These are phyloP conservation scores for Neofusicoccum kwambonambiense DNA, from an alignment of 2,329 filamentous ascomycete genomes.

Conservation along the genomic window DNA sequence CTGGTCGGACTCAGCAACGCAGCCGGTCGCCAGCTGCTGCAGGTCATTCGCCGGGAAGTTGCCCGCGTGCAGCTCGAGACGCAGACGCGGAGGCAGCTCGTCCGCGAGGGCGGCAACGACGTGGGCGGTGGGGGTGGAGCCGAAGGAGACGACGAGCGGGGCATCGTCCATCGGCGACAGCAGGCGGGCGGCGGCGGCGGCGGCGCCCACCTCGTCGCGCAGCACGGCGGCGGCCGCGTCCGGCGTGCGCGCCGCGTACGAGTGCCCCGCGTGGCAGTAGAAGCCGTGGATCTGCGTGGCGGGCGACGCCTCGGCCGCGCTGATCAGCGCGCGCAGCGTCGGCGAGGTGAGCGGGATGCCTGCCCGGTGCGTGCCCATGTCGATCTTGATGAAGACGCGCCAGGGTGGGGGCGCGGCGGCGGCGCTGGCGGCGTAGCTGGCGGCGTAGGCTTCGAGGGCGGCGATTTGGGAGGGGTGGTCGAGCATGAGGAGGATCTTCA, in stretches of 20 bases:
- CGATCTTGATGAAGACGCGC: constrained; percentile 17
- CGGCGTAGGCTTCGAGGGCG: constrained; percentile 4
- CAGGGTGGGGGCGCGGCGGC: neutral
- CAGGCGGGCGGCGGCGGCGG: neutral
- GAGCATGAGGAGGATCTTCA: constrained; percentile 17
- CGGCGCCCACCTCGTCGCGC: constrained; percentile 9
- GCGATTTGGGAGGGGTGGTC: constrained; percentile 15
- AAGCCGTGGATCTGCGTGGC: constrained; percentile 16
- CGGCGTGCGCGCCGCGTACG: neutral
- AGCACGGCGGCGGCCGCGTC: neutral
- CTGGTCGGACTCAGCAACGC: neutral
- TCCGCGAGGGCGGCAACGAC: constrained; percentile 3
- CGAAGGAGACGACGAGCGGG: constrained; percentile 1
- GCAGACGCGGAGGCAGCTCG: neutral
- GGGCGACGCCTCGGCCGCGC: neutral
- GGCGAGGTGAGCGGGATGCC: constrained; percentile 11
- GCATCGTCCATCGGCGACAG: neutral
- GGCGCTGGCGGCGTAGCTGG: neutral
- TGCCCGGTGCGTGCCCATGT: constrained; percentile 17
- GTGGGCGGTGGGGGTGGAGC: constrained; percentile 16
- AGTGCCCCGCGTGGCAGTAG: constrained; percentile 18
- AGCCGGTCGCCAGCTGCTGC: constrained; percentile 17
- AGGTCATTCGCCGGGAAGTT: constrained; percentile 18
- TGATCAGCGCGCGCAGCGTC: neutral
- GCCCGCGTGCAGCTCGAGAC: constrained; percentile 14